Evolutionary conservation across 2,329 filamentous ascomycete species (phyloP), one percentile per base, ranked within the genome.

Genomic region (Huntiella bhutanensis): DNA sequence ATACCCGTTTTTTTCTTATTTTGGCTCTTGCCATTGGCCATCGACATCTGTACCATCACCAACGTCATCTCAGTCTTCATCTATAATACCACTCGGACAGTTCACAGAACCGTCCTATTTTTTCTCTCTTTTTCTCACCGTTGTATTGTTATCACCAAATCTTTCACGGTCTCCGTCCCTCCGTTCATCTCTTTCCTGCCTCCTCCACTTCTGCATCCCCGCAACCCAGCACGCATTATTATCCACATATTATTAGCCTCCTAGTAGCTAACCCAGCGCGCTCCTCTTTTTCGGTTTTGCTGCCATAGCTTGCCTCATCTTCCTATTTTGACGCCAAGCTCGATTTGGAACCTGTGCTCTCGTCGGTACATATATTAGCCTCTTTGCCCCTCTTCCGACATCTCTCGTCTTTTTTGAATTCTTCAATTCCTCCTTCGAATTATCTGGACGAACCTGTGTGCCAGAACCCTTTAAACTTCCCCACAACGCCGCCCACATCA

Each of bases 401-500:
- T 33, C 36, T 45, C 28, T 17, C 47, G 36, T 43, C 41, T 33
- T 47, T 44, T 15, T 47, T 46, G 48, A 53, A 45, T 51, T 52
- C 49, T 54, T 51, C 52, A 54, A 42, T 44, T n/a, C 45, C 48
- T 36, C 51, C 46, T 49, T 51, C 52, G 45, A 43, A 19, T 28
- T 56, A 60, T 46, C 54, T 58, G 47, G 57, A 64, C 52, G 64
- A 65, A 51, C 64, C 64, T 17, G 64, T 72, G 54, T 79, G 75
- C 63, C 63, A 69, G 54, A 71, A 68, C 48, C 41, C 42, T 28
- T 13, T 43, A 15, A 38, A 38, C 32, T 77, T 78, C 56, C 65
- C 69, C 39, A 70, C 68, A 13, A 55, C 63, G 37, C 64, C 68
- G 33, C 72, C 73, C 11, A 64, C 69, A 45, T 77, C 73, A 38